These are phyloP conservation scores for Boletellus sp. DNA, from an alignment of 1,284 basidiomycete genomes.

Conservation along the genomic window DNA sequence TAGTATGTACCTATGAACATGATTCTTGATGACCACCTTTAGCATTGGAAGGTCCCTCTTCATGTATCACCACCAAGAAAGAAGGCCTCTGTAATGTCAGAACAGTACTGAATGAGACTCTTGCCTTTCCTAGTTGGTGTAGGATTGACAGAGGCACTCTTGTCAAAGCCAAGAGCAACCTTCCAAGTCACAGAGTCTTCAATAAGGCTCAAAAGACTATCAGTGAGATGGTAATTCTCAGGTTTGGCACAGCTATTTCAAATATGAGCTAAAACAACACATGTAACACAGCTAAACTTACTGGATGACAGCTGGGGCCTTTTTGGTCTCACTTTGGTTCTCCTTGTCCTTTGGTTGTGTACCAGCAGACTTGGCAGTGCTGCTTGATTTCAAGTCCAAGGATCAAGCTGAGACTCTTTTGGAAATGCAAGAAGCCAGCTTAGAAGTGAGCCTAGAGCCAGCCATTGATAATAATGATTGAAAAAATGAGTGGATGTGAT, in stretches of 20 bases:
- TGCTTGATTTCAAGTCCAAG: not conserved
- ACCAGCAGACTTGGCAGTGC: not conserved
- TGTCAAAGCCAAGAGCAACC: constrained; percentile 1
- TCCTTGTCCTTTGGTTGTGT: not conserved
- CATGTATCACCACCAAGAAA: not conserved
- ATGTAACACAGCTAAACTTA: not conserved
- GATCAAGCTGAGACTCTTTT: not conserved
- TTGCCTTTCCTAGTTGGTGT: not conserved
- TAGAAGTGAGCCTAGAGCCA: not conserved
- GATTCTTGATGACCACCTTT: not conserved
- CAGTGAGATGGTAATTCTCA: not conserved
- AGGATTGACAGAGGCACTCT: not conserved
- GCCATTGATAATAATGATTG: not conserved
- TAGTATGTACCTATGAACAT: not conserved
- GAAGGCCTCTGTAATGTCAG: not conserved
- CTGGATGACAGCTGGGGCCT: not conserved
- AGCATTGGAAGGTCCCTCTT: not conserved
- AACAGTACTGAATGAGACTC: not conserved
- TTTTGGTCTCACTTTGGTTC: not conserved
- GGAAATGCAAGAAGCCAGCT: not conserved
- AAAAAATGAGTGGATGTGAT: not conserved
- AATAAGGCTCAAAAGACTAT: not conserved
- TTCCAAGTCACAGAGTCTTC: constrained; percentile 1
- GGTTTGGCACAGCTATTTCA: not conserved
- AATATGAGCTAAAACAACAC: not conserved